Base-by-base conservation (phyloP, 768 basidiomycete genomes). In the Xanthoconium stramineum region DNA sequence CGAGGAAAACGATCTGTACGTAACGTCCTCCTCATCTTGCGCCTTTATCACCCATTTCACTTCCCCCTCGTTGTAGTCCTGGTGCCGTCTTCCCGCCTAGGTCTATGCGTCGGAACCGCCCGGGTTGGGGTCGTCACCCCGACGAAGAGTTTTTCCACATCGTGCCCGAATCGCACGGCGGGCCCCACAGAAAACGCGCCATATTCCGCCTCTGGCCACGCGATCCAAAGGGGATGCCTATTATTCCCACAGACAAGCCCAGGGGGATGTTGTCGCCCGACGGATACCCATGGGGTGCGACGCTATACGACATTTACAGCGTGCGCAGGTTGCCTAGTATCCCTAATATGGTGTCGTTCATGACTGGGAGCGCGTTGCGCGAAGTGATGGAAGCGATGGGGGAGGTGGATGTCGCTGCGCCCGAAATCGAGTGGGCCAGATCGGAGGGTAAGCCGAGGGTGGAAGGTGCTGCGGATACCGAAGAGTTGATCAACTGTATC, bases 131-230 rank as follows among this genome's bases (percentile, higher is more conserved):
- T 10, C 55, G 53, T 19, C 0, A 29, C 11, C 56, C 49, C 0
- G 9, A 37, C 0, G 64, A 62, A 5, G 37, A 56, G 0, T 1
- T 50, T 4, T 30, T 62, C 14, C 63, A 59, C 35, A 50, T 11
- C 4, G 42, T 58, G 17, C 58, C 61, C 1, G 1, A 1, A 13
- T 28, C 39, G 8, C 32, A 29, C 6, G 60, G 55, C 1, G 52
- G 29, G 0, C 33, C 35, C 0, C 0, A 3, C 15, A 42, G 14
- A 17, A 66, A 44, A 36, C 71, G 70, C 14, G 50, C 53, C 32
- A 35, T 66, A 0, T 63, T 72, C 39, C 55, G 65, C 2, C 1
- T 3, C 3, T 71, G 70, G 70, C 67, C 69, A 2, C 69, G 70
- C 30, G 50, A 61, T 30, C 62, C 62, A 0, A 47, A 60, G 0